Base-by-base conservation (phyloP, 2,329 filamentous ascomycete species). In the Monilinia aucupariae region DNA sequence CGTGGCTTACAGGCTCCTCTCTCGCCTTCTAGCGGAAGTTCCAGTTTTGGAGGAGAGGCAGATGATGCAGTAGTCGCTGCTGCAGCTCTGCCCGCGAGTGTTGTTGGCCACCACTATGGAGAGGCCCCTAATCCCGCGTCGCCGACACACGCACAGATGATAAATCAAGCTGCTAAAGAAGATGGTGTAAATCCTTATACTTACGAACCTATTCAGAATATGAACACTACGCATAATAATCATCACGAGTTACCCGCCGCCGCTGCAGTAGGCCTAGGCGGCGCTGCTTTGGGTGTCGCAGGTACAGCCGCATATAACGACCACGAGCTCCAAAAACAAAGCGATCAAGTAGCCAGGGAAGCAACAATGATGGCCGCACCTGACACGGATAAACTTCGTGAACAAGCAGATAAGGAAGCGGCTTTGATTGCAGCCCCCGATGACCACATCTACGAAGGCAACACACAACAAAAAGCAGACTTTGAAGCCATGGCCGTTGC, bases 1-100 rank as follows among this genome's bases (percentile, higher is more conserved):
- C 87, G 90, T 80, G 87, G 89, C 81, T 86, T 91, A 85, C 88
- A 92, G 78, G 86, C 85, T 74, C 85, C 89, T 74, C 80, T 87
- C 74, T 91, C 90, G 73, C 89, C 89, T 65, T 90, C 89, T 81
- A 96, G 90, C 81, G 85, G 87, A 76, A 91, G 87, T 76, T 92
- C 90, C 70, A 85, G 82, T 67, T 78, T 77, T 69, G 68, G 74
- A 71, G 72, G 74, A 69, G 53, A 58, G 32, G 53, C 61, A 59
- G 61, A 75, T 69, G 85, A 86, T 72, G 80, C 81, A 73, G 83
- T 86, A 72, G 75, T 85, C 71, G 85, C 83, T 62, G 82, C 83
- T 55, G 81, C 85, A 51, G 81, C 58, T 59, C 62, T 73, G 32
- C 69, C 71, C 20, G 69, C 65, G 27, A 67, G 66, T 64, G 66